Evolutionary conservation across 495 filamentous ascomycete species (phyloP), one percentile per base, ranked within the genome.

Genomic region (Letharia columbiana): DNA sequence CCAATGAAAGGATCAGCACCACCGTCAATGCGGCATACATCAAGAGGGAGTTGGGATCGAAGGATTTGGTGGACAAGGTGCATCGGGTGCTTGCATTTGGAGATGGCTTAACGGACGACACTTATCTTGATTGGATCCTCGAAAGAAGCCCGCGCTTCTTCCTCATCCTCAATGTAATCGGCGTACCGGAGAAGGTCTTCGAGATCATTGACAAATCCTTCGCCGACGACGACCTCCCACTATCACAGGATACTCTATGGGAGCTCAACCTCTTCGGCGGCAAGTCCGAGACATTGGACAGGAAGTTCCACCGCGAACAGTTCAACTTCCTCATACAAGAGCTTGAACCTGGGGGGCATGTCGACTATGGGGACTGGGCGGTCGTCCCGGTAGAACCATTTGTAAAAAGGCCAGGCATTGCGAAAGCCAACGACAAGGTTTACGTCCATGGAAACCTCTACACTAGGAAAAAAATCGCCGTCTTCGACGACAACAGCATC

Each of bases 71-170:
- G 17, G 81, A 86, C 18, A 81, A 82, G 37, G 79, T 97, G 20
- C 86, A 94, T 71, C 79, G 82, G 57, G 86, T 86, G 0, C 76
- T 92, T 45, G 82, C 82, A 23, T 96, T 94, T 76, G 92, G 91
- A n/a, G 91, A 92, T 71, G 90, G 88, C 17, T 75, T 97, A 68
- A 96, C 92, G 2, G 90, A 91, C 71, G 87, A 91, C 68, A 95
- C 91, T 1, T 98, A 96, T 72, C 86, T 91, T 75, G 92, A 96
- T 69, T 95, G 90, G 89, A 95, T 98, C 66, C 79, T 95, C 61
- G 77, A 88, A 67, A 89, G 87, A 70, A 87, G 90, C 6, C 88
- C 84, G 68, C 83, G 86, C 64, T 82, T 96, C 62, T 98, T 96
- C 69, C 81, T 98, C 42, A 89, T 92, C 42, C 81, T 96, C 42